phyloP scores from a whole-genome alignment of 257 asterid genomes.

The Rhazya stricta region DNA sequence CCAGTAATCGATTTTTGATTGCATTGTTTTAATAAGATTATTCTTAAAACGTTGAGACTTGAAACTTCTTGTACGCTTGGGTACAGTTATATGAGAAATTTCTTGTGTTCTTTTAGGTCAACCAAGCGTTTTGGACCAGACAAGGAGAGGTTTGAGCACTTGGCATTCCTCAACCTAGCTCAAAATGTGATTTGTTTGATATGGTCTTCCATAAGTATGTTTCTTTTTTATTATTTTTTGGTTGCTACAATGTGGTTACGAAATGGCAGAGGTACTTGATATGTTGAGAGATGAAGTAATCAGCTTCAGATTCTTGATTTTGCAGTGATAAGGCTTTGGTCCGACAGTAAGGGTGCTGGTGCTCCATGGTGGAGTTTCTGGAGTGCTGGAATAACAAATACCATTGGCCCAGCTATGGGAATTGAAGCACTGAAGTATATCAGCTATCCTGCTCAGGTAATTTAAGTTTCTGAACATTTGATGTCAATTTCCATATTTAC shows the following conservation, averaged over 20 bases:
- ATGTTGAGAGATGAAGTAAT: not conserved
- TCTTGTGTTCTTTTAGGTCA: slow-evolving; percentile 45
- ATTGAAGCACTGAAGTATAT: slow-evolving; percentile 92
- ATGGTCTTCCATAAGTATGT: slow-evolving; percentile 93
- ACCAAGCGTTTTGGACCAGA: slow-evolving; percentile 86
- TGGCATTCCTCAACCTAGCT: slow-evolving; percentile 91
- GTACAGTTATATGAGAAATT: not conserved
- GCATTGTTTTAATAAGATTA: not conserved
- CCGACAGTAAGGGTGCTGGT: slow-evolving; percentile 58
- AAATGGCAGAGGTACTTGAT: not conserved
- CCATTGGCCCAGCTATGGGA: slow-evolving; percentile 99
- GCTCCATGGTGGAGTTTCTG: slow-evolving; percentile 99
- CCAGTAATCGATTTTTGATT: not conserved
- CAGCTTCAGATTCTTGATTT: slow-evolving; percentile 13
- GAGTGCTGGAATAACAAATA: slow-evolving; percentile 97
- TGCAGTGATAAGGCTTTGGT: slow-evolving; percentile 85
- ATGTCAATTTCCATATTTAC: not conserved
- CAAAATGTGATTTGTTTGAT: slow-evolving; percentile 87
- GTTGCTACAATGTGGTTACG: not conserved
- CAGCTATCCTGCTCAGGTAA: slow-evolving; percentile 94
- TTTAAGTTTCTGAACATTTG: slow-evolving; percentile 3
- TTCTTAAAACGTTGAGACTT: not conserved
- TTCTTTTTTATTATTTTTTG: not conserved
- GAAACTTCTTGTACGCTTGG: not conserved
- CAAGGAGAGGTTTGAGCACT: slow-evolving; percentile 89